Percentiles rank a stretch among this genome's conserved stretches.
These are phyloP conservation scores for Nicotiana rustica DNA, from an alignment of 305 asterid genomes.

Conservation along the genomic window DNA sequence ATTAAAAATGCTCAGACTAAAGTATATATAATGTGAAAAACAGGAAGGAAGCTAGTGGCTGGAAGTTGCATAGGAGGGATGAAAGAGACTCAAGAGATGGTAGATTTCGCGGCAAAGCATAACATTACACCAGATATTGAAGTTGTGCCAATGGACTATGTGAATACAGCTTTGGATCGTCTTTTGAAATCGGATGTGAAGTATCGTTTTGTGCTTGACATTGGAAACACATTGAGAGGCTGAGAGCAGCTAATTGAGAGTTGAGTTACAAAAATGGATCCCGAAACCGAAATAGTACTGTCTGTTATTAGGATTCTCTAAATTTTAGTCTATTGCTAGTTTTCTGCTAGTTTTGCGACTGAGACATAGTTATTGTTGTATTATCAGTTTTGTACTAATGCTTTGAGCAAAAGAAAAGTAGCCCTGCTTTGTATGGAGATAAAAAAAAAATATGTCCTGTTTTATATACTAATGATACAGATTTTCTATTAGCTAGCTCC, in stretches of 20 bases:
- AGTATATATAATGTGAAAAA: neutral
- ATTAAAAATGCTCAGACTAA: neutral
- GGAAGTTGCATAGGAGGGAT: conserved; percentile 34
- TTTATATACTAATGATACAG: neutral
- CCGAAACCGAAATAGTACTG: neutral
- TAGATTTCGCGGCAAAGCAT: conserved; percentile 28
- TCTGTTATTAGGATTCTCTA: neutral
- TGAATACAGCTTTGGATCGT: conserved; percentile 18
- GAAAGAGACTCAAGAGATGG: conserved; percentile 34
- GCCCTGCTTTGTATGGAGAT: too few species aligned
- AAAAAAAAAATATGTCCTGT: neutral
- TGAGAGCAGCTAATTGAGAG: conserved; percentile 23
- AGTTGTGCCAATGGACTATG: neutral
- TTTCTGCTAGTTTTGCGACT: neutral
- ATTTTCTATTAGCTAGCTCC: neutral
- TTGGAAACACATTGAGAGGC: neutral
- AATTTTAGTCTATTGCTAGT: neutral
- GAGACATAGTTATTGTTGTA: neutral
- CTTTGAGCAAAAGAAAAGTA: neutral
- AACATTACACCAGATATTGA: conserved; percentile 25
- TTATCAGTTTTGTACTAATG: neutral
- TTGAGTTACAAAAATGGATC: neutral
- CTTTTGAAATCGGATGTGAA: conserved; percentile 31
- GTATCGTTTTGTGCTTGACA: conserved; percentile 15
- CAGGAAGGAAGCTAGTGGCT: conserved; percentile 32